Percentiles rank a stretch among this genome's conserved stretches.
Conservation (phyloP, 2,329 filamentous ascomycete genomes). For the Penicillium vulpinum region DNA sequence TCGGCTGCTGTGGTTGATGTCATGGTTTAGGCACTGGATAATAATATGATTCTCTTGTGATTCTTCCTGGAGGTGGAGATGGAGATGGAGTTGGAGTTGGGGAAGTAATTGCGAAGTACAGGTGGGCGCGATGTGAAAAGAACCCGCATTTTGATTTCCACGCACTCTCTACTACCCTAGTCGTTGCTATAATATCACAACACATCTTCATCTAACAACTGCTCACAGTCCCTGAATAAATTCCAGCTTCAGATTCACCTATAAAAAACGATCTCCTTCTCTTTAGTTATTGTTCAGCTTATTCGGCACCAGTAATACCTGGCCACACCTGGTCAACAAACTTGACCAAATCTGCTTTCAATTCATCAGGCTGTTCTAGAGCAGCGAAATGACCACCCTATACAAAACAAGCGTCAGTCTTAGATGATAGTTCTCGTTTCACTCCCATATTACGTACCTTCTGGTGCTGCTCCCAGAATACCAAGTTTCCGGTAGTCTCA, state of each 20-base stretch:
- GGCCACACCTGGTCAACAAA: conserved; percentile 37
- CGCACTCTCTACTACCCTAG: neutral
- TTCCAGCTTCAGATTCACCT: neutral
- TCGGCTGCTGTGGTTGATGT: conserved; percentile 4
- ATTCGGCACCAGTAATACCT: neutral
- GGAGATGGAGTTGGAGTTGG: neutral
- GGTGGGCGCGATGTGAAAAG: neutral
- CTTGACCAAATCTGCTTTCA: conserved; percentile 47
- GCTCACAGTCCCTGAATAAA: neutral
- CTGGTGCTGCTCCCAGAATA: conserved; percentile 39
- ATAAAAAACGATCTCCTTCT: neutral
- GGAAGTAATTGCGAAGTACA: neutral
- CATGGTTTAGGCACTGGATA: neutral
- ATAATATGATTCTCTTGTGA: neutral
- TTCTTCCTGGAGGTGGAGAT: too few relatives aligned
- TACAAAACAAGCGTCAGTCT: neutral
- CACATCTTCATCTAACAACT: neutral
- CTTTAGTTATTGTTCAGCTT: neutral
- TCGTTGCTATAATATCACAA: neutral
- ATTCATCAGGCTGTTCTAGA: conserved; percentile 43
- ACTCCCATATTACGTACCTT: conserved; percentile 24
- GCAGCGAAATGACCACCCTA: conserved; percentile 58
- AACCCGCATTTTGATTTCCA: neutral
- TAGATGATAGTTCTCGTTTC: neutral
- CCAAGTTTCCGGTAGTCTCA: conserved; percentile 39